Evolutionary conservation across 2,329 filamentous ascomycete genomes (phyloP), one percentile per base, ranked within the genome.

Genomic region (Gnomoniopsis smithogilvyi): DNA sequence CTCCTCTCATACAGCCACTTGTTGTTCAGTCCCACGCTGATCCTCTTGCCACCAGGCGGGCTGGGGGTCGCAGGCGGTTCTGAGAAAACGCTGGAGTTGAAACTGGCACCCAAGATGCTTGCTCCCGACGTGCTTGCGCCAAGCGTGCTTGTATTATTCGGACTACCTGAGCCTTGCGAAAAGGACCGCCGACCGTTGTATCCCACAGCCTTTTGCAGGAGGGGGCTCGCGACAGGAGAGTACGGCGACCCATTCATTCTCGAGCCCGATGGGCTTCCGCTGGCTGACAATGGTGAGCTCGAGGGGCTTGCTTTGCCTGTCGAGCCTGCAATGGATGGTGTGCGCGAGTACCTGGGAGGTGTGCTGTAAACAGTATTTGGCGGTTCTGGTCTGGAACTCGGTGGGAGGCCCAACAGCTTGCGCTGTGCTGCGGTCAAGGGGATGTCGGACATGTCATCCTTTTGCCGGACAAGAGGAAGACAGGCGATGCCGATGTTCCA

Each of bases 1-100:
- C 90, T 89, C 74, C 87, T 91, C 73, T 97, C 92, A 70, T 96
- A 98, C 61, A 97, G 74, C 94, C 94, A 98, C 76, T 95, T 96
- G 76, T 87, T 96, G 74, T 94, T 97, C 69, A 97, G 70, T 0
- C 87, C 86, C 54, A 96, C 85, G 64, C 85, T 92, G 46, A 88
- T 87, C 58, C 86, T 83, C 76, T 89, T 92, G 41, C 82, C 80
- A 6, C 79, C 75, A 6, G 76, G 50, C 1, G 91, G 90, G 64
- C 87, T 93, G 1, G 90, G 90, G 19, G 88, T 88, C 15, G 82
- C 80, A 1, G 88, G 85, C 1, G 75, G 76, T n/a, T 84, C 84
- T 21, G 78, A 72, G 63, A 86, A 84, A 59, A 74, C 53, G 58
- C 77, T 80, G 43, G 76, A 74, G 60, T 73, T 57, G 59, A 77